These are phyloP conservation scores for Triticum urartu DNA, from an alignment of 176 grass and related monocot species.

Conservation along the genomic window DNA sequence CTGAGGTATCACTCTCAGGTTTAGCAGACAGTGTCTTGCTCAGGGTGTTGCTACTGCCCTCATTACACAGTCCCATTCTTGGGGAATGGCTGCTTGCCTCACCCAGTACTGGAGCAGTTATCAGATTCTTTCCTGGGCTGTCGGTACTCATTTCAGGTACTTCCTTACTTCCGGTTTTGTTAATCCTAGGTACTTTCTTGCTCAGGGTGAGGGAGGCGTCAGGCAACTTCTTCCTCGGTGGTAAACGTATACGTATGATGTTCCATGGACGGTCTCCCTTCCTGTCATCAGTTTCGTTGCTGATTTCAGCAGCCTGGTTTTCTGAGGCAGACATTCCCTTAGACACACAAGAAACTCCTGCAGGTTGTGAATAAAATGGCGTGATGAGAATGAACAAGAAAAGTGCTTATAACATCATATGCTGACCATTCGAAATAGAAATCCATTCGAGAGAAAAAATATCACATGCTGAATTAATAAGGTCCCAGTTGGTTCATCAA, in stretches of 20 bases:
- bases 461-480: slow-evolving; percentile 17
- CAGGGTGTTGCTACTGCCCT: background rate
- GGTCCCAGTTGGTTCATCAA: background rate
- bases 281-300: slow-evolving; percentile 2
- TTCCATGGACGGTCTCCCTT: slow-evolving; percentile 4
- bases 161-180: background rate
- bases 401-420: background rate
- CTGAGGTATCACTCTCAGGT: slow-evolving; percentile 14
- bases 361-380: background rate
- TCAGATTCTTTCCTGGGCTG: background rate
- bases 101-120: background rate
- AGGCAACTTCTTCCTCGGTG: slow-evolving; percentile 26
- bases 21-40: slow-evolving; percentile 6
- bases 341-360: slow-evolving; percentile 17
- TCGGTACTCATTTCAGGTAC: slow-evolving; percentile 6
- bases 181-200: background rate
- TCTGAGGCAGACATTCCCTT: slow-evolving; percentile 25
- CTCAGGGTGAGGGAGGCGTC: background rate
- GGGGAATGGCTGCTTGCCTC: background rate
- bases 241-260: slow-evolving; percentile 32
- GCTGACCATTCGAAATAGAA: background rate
- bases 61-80: background rate
- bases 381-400: background rate
- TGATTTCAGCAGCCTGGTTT: slow-evolving; percentile 31
- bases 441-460: background rate